A percentile compares a stretch with the other conserved stretches of the same genome.
These are phyloP conservation scores for Blepharisma stoltei DNA, from an alignment of 73 alveolate genomes.

Conservation along the genomic window DNA sequence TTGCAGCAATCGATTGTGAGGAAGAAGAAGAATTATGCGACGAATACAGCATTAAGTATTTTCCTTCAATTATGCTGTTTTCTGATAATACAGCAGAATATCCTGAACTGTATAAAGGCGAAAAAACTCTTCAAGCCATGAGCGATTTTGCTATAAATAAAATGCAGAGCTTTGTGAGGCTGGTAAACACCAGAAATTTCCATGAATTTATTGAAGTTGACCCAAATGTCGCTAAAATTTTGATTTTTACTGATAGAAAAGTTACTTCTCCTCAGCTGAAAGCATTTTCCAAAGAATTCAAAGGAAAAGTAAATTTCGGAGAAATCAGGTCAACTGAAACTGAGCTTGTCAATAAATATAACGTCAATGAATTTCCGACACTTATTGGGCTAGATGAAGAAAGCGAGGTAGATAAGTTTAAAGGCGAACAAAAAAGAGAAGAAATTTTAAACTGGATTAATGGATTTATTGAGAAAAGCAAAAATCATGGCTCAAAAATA, in stretches of 20 bases:
- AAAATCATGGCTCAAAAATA: not conserved
- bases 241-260: constrained; percentile 88
- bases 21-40: constrained; percentile 96
- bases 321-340: constrained; percentile 78
- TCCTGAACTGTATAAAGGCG: constrained; percentile 72
- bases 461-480: not conserved
- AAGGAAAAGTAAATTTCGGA: constrained; percentile 87
- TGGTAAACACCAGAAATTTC: constrained; percentile 81
- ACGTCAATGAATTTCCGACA: constrained; percentile 84
- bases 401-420: not conserved
- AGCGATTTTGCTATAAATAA: constrained; percentile 76
- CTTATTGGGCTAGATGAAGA: constrained; percentile 59
- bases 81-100: constrained; percentile 83
- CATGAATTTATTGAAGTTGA: constrained; percentile 79
- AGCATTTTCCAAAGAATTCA: constrained; percentile 86
- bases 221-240: constrained; percentile 72
- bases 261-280: constrained; percentile 90
- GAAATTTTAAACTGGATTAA: not conserved
- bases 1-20: constrained; percentile 96
- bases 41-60: constrained; percentile 79
- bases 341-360: constrained; percentile 61
- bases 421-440: not conserved
- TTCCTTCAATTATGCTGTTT: constrained; percentile 78
- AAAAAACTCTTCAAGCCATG: constrained; percentile 64
- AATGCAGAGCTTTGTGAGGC: constrained; percentile 89